Base-by-base conservation (phyloP, 345 rosid genomes). In the Populus davidiana region DNA sequence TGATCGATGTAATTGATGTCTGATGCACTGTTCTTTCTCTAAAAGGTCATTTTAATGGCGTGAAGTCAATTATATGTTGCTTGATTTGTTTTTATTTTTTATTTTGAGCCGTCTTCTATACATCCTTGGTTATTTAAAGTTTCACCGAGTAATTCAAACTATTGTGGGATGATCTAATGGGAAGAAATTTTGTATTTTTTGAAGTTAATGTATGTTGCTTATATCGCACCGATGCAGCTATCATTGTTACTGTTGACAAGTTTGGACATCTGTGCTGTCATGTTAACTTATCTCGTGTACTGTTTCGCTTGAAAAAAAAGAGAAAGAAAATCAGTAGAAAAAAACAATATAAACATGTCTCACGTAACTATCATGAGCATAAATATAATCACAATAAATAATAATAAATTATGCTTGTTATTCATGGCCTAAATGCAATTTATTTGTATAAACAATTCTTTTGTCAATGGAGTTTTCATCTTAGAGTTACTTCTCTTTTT, bases 31-130 rank as follows among this genome's bases (percentile, higher is more conserved):
- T 67, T 75, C 14, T 66, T 75, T 35, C 64, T 14, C 69, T 16
- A 13, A 41, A 41, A n/a, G 39, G 8, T 73, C 38, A 36, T 73
- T 49, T 70, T 44, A 47, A 41, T 29, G 31, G 65, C 71, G 56
- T 33, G 29, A 67, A 29, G 67, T 39, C 61, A 21, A 31, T 50
- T 36, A 50, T 6, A 49, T 64, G 14, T 17, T 33, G 29, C 44
- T 20, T 54, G 43, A 72, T 41, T 72, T 78, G 65, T 27, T 10
- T 8, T 70, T 4, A n/a, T 38, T 52, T 78, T 71, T 27, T 23
- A 5, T 70, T 8, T 35, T 39, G 25, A 25, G 9, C 25, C 13
- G 9, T n/a, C 62, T 6, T 47, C 56, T 70, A 17, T 62, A 62
- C 6, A 20, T n/a, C 44, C 5, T 20, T 16, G 65, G 43, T 44